Base-by-base conservation (phyloP, 192 early-diverging fungal genomes). In the Backusella luteola region DNA sequence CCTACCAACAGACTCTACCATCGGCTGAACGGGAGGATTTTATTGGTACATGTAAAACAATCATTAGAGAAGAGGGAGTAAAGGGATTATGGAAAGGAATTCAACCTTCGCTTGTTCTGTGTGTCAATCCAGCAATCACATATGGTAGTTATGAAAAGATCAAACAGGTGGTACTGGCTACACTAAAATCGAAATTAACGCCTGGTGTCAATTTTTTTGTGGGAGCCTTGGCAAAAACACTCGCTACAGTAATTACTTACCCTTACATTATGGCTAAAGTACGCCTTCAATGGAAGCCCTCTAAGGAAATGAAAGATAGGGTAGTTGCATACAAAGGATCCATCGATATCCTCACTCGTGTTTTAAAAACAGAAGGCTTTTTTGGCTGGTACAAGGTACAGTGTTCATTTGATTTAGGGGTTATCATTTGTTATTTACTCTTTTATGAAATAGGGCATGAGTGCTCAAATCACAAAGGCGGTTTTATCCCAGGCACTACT, bases 251-350 rank as follows among this genome's bases (percentile, higher is more conserved):
- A 15, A 79, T 93, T 68, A 94, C 91, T 19, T 95, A 99, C 76
- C 97, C 98, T 29, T 99, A 98, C 79, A 99, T 99, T 81, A 98
- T 99, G 98, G 98, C 98, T 56, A 99, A 99, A 78, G 95, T 98
- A 26, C 86, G 96, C 67, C 89, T 99, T 75, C 98, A 99, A 81
- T 96, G 93, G 92, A 93, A 91, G 77, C 93, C 92, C 32, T 87
- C 91, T 63, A 92, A 93, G 79, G 87, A 87, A 67, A 85, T 86
- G 78, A 76, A 80, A 71, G 85, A 41, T 52, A 85, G 81, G 76
- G 79, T 75, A 53, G 84, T 75, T 69, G 82, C 89, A 29, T 98
- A 99, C 83, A 94, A 80, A 41, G 90, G 94, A 79, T 87, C 94
- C 29, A 81, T 93, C 34, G 97, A 98, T 83, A 93, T 99, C 6